Percentiles rank a stretch among this genome's conserved stretches.
Conservation (phyloP, 108 stramenopile species). For the Skeletonema marinoi region DNA sequence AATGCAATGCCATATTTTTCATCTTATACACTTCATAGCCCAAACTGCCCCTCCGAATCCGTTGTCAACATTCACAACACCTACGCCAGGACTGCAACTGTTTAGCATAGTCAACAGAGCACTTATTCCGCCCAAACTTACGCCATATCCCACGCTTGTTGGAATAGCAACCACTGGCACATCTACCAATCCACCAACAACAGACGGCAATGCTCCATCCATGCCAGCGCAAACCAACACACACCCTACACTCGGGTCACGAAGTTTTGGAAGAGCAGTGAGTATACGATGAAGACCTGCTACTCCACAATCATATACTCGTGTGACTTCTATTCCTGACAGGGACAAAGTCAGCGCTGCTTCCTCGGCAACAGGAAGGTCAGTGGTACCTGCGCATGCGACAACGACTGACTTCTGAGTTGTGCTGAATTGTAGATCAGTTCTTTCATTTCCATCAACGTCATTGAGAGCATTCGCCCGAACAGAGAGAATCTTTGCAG, state of each 20-base stretch:
- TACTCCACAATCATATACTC: constrained; percentile 94
- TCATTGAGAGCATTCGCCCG: constrained; percentile 50
- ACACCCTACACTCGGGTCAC: constrained; percentile 71
- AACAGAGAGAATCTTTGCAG: constrained; percentile 72
- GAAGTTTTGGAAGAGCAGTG: constrained; percentile 67
- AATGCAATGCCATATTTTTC: neutral
- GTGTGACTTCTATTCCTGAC: constrained; percentile 62
- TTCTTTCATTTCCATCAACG: neutral
- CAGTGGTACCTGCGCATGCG: constrained; percentile 91
- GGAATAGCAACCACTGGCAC: constrained; percentile 95
- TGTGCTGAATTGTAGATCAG: neutral
- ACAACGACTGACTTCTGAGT: constrained; percentile 59
- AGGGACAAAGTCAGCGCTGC: constrained; percentile 80
- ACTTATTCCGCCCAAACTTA: constrained; percentile 88
- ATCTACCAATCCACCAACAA: constrained; percentile 91
- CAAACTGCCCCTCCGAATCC: constrained; percentile 96
- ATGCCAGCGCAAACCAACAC: constrained; percentile 94
- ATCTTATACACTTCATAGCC: constrained; percentile 79
- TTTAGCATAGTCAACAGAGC: constrained; percentile 97
- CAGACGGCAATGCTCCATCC: constrained; percentile 96
- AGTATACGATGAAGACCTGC: constrained; percentile 95
- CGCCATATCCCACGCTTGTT: constrained; percentile 94
- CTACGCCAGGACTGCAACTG: constrained; percentile 94
- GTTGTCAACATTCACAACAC: constrained; percentile 96
- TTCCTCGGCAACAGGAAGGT: constrained; percentile 91